Percentiles rank a stretch among this genome's conserved stretches.
Evolutionary conservation across 2,329 filamentous ascomycete species (phyloP).

Genomic region (Ceratocystis smalleyi): DNA sequence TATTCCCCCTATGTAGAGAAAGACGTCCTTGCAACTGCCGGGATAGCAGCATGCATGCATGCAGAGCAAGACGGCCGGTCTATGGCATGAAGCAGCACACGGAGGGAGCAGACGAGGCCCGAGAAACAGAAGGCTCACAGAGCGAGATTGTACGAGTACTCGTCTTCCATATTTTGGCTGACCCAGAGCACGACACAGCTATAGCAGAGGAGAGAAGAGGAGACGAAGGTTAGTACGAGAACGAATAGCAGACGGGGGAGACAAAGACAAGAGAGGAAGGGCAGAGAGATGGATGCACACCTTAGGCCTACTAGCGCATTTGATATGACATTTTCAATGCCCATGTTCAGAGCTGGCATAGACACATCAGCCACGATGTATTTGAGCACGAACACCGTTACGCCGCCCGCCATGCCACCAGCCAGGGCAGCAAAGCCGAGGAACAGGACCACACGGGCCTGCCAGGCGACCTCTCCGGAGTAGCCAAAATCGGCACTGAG

Average conservation of each 20-base stretch:
- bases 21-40: background rate
- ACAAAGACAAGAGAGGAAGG: background rate
- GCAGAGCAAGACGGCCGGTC: background rate
- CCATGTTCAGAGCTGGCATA: constrained; percentile 49
- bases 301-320: constrained; percentile 48
- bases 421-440: constrained; percentile 50
- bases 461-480: constrained; percentile 49
- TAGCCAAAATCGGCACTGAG: constrained; percentile 49
- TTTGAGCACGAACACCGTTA: constrained; percentile 53
- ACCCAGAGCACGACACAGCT: constrained; percentile 52
- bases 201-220: constrained; percentile 15
- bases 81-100: background rate
- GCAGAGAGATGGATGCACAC: constrained; percentile 25
- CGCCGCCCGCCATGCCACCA: constrained; percentile 52
- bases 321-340: constrained; percentile 49
- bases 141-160: constrained; percentile 53
- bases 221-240: background rate
- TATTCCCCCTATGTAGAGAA: background rate
- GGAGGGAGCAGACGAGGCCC: background rate
- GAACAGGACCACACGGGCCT: constrained; percentile 52
- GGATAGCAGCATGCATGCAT: background rate
- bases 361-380: constrained; percentile 41
- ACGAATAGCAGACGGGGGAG: background rate
- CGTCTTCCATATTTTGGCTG: constrained; percentile 58
- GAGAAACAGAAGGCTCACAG: constrained; percentile 27